phyloP scores from a whole-genome alignment of 2,329 filamentous ascomycete genomes.

The Aphanoascus verrucosus region DNA sequence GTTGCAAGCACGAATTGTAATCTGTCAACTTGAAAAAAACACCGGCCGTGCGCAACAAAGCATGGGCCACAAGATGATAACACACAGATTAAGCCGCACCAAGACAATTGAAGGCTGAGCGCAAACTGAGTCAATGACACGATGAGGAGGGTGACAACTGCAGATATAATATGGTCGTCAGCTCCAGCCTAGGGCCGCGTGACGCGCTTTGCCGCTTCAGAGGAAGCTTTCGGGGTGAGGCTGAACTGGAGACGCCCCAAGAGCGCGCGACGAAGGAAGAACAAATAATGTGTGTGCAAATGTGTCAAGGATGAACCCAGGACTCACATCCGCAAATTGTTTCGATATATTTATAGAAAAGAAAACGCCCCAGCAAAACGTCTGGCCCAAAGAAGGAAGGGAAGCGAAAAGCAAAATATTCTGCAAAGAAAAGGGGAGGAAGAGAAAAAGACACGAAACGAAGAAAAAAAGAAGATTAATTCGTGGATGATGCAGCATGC shows the following conservation, averaged over 20 bases:
- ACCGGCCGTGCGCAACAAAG: neutral
- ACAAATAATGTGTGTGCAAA: neutral
- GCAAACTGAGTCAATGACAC: neutral
- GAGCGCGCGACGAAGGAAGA: neutral
- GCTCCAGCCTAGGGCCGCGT: constrained; percentile 4
- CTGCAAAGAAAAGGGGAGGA: constrained; percentile 1
- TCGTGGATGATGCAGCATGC: neutral
- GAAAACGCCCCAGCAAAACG: neutral
- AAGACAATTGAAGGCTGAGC: neutral
- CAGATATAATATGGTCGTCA: constrained; percentile 1
- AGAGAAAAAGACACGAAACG: constrained; percentile 6
- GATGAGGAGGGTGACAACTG: constrained; percentile 5
- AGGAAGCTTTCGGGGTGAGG: constrained; percentile 8
- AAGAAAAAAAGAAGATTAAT: too few relatives aligned
- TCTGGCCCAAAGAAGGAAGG: neutral
- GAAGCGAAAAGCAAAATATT: constrained; percentile 1
- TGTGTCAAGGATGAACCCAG: neutral
- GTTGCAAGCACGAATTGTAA: too few relatives aligned
- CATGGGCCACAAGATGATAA: neutral
- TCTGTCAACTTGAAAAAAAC: neutral
- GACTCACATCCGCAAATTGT: neutral
- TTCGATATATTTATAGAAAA: neutral
- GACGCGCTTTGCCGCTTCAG: constrained; percentile 9
- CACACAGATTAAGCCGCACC: neutral
- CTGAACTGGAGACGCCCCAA: constrained; percentile 1